These are phyloP conservation scores for Wickerhamiella azymoides DNA, from an alignment of 805 yeast species.

Conservation along the genomic window DNA sequence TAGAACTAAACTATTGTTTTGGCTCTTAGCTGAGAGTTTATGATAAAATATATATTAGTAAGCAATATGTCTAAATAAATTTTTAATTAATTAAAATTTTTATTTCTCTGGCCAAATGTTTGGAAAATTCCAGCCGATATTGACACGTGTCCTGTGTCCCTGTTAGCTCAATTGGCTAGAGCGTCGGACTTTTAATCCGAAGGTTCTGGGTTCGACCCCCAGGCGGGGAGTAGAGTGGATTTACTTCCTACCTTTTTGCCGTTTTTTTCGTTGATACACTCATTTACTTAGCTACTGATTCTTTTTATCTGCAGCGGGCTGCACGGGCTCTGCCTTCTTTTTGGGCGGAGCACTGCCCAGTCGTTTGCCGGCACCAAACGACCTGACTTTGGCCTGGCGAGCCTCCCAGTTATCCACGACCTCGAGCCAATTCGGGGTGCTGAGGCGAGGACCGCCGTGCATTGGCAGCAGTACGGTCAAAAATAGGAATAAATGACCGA, in stretches of 20 bases:
- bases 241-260: background rate
- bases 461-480: conserved; percentile 4
- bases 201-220: conserved; percentile 23
- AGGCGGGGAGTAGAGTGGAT: conserved; percentile 15
- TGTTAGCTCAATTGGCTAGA: conserved; percentile 9
- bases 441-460: conserved; percentile 1
- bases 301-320: background rate
- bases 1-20: too few relatives aligned
- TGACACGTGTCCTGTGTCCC: conserved; percentile 2
- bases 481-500: conserved; percentile 1
- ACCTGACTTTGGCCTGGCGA: background rate
- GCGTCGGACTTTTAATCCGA: conserved; percentile 21
- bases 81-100: background rate
- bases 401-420: background rate
- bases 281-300: background rate
- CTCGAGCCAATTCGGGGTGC: background rate
- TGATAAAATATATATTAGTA: too few relatives aligned
- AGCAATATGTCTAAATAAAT: background rate
- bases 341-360: background rate
- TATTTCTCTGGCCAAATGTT: background rate
- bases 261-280: background rate
- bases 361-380: background rate
- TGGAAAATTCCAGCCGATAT: background rate
- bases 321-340: background rate
- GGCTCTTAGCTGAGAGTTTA: too few relatives aligned